Base-by-base conservation (phyloP, 2,329 filamentous ascomycete species). In the Shiraia sp. region DNA sequence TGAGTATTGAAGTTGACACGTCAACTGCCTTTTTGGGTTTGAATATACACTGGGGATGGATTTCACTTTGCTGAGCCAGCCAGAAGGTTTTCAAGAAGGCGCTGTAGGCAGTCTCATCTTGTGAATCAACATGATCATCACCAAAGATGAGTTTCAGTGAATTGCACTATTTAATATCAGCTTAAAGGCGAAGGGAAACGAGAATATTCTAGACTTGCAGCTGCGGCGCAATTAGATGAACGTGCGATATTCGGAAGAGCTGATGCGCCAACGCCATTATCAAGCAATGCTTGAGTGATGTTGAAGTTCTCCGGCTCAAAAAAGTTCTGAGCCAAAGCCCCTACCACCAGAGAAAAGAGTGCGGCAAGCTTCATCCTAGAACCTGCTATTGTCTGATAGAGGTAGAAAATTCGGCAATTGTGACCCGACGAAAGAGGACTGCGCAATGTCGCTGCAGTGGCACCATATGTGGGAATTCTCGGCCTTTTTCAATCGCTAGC, bases 141-240 rank as follows among this genome's bases (percentile, higher is more conserved):
- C 57, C 47, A 10, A 56, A 63, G 10, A 57, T 45, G 15, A 45
- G 35, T 2, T 43, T 41, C 15, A 65, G 40, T 8, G 51, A 49
- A 3, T 22, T 39, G 17, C 59, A 65, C 61, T 62, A 10, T 3
- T n/a, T 17, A 13, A 5, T 3, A 10, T 53, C 15, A 51, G 40
- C 4, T 3, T 33, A 5, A 13, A 30, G 8, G 9, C 10, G n/a
- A 29, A n/a, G 9, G 9, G 10, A 8, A 12, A 23, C 4, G 3
- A 5, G 32, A n/a, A 12, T 15, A 9, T 8, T 14, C 25, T 23
- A 9, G 1, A 49, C 57, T 41, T 43, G 61, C 60, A 15, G 60
- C 57, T 36, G 28, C 27, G 9, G 49, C 44, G 19, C 58, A 63
- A 3, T 40, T 26, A n/a, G 14, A 19, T 7, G 51, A 34, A 1